These are phyloP conservation scores for Schrenkiella parvula DNA, from an alignment of 345 rosid genomes.

Conservation along the genomic window DNA sequence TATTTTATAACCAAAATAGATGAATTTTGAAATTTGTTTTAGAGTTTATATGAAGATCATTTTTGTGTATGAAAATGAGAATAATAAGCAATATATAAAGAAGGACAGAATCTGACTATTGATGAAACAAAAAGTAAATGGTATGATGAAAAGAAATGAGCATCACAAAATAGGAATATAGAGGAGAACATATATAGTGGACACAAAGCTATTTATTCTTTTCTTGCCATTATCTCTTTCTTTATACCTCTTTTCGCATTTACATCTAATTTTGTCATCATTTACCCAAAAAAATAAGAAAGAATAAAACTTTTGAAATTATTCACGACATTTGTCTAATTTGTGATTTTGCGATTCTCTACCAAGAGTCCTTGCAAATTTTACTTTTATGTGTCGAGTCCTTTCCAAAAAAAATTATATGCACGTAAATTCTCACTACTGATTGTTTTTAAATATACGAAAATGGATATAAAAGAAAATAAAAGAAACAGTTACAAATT, in stretches of 20 bases:
- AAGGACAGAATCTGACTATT: conserved; percentile 17
- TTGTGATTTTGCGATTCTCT: not conserved
- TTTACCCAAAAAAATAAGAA: not conserved
- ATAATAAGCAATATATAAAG: conserved; percentile 4
- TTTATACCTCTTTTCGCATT: conserved; percentile 19
- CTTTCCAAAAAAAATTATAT: too few relatives aligned
- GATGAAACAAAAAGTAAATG: conserved; percentile 18
- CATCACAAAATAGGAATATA: conserved; percentile 48
- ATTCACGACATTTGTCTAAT: conserved; percentile 11
- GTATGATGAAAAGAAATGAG: conserved; percentile 12
- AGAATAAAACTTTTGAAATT: not conserved
- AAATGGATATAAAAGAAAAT: too few relatives aligned
- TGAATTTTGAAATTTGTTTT: not conserved
- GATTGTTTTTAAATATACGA: too few relatives aligned
- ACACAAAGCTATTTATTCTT: conserved; percentile 48
- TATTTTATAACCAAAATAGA: not conserved
- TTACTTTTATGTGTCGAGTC: not conserved
- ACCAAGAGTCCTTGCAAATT: not conserved
- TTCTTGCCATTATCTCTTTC: conserved; percentile 36
- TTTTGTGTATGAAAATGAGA: not conserved
- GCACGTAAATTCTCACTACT: too few relatives aligned
- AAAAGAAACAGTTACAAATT: too few relatives aligned
- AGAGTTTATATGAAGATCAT: not conserved
- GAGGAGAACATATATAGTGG: conserved; percentile 38
- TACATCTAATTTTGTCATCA: conserved; percentile 4